Percentiles rank a stretch among this genome's conserved stretches.
Evolutionary conservation across 495 filamentous ascomycete genomes (phyloP).

Genomic region (Bacidia rubella): DNA sequence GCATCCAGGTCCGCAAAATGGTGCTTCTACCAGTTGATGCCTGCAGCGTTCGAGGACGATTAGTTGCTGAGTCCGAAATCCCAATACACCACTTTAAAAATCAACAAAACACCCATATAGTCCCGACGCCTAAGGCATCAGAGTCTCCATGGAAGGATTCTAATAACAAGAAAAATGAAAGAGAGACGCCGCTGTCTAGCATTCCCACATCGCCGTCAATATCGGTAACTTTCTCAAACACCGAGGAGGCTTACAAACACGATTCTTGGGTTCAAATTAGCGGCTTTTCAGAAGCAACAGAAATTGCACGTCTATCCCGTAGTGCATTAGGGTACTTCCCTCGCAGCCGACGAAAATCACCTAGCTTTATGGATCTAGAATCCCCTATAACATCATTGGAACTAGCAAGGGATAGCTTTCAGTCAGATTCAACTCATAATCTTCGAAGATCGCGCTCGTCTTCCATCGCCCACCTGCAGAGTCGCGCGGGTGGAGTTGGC

Average conservation of each 20-base stretch:
- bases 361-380: constrained; percentile 40
- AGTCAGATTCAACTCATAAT: constrained; percentile 27
- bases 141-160: constrained; percentile 13
- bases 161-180: constrained; percentile 27
- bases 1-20: constrained; percentile 66
- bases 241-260: constrained; percentile 58
- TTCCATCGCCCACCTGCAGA: constrained; percentile 20
- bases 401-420: constrained; percentile 27
- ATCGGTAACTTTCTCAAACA: constrained; percentile 12
- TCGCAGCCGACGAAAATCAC: constrained; percentile 70
- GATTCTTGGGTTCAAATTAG: constrained; percentile 77
- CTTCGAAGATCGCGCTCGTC: constrained; percentile 18
- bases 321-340: constrained; percentile 83
- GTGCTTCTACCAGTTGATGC: constrained; percentile 82
- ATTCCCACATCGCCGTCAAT: constrained; percentile 22
- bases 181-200: constrained; percentile 25
- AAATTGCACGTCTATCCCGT: constrained; percentile 76
- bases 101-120: constrained; percentile 4
- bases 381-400: constrained; percentile 53
- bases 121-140: neutral
- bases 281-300: constrained; percentile 51
- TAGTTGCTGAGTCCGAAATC: constrained; percentile 20
- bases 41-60: constrained; percentile 68
- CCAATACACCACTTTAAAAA: constrained; percentile 6
- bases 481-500: constrained; percentile 71